A percentile compares a stretch with the other conserved stretches of the same genome.
These are phyloP conservation scores for Lactarius trivialis DNA, from an alignment of 768 basidiomycete genomes.

Conservation along the genomic window DNA sequence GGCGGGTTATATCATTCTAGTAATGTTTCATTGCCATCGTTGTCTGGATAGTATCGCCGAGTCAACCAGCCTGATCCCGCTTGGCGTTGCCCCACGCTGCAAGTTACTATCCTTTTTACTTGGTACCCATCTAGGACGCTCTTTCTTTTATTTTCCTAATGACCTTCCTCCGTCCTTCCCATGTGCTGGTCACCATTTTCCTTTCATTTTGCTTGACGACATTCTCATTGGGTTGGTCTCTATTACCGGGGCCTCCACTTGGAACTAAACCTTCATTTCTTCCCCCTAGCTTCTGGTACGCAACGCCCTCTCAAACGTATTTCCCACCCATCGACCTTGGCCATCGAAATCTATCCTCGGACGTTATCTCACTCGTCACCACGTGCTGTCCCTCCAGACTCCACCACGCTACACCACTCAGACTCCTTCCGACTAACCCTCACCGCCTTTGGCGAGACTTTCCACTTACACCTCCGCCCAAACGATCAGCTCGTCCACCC, in stretches of 20 bases:
- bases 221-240: slow-evolving; percentile 13
- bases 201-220: slow-evolving; percentile 10
- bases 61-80: background rate
- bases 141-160: background rate
- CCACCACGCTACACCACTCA: slow-evolving; percentile 51
- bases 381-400: slow-evolving; percentile 29
- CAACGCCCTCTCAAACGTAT: slow-evolving; percentile 34
- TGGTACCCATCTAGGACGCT: background rate
- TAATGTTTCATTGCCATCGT: too few relatives aligned
- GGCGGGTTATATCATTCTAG: too few relatives aligned
- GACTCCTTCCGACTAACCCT: slow-evolving; percentile 68
- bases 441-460: slow-evolving; percentile 57
- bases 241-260: background rate
- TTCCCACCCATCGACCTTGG: slow-evolving; percentile 33
- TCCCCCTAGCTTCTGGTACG: slow-evolving; percentile 21
- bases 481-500: slow-evolving; percentile 76
- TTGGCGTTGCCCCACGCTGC: background rate
- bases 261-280: background rate
- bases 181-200: slow-evolving; percentile 24
- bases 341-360: slow-evolving; percentile 40
- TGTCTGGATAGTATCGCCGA: too few relatives aligned
- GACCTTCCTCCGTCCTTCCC: background rate
- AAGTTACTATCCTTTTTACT: background rate
- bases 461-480: slow-evolving; percentile 68
- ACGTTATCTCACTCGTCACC: background rate